Evolutionary conservation across 768 basidiomycete species (phyloP), one percentile per base, ranked within the genome.

Genomic region (Podaxis sp.): DNA sequence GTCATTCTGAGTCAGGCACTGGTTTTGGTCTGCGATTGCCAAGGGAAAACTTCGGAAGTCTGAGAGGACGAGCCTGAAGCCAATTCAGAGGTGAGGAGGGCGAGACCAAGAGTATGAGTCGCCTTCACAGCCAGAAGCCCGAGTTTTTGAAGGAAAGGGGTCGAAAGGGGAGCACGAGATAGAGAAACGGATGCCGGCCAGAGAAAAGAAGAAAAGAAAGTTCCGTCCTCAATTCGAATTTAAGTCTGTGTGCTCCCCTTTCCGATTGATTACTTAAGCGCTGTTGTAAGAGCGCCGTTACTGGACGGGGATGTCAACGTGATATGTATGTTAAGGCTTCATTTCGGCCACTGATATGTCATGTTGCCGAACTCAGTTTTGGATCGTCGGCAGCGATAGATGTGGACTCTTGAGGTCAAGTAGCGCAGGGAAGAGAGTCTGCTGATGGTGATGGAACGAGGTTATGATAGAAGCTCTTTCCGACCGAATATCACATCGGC

Each of bases 1-100:
- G 63, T 63, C 63, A 64, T 67, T 40, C 29, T 24, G 41, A 49
- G 54, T 49, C 13, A 57, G 15, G 37, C n/a, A 12, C 36, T 22
- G 13, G 49, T 4, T 24, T 9, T n/a, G 19, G 47, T 24, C 19
- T 19, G 47, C 6, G n/a, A 11, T 49, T 12, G 22, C 8, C 8
- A 50, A 50, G 22, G 22, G 19, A 12, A 50, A 50, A 50, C 49
- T 24, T 50, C 49, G 49, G 22, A 50, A 50, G 49, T 22, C 12
- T n/a, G n/a, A 3, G 13, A 43, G 41, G 13, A 43, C 13, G n/a
- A 15, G 41, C 29, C 24, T 27, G 24, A 27, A 41, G 24, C 38
- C 3, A 40, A 17, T n/a, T 29, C 29, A 38, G 40, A 46, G 41
- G 12, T 13, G 47, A 47, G n/a, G 11, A 49, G 9, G 29, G 25